Conservation (phyloP, 345 rosid genomes). For the Cardamine occulta region DNA sequence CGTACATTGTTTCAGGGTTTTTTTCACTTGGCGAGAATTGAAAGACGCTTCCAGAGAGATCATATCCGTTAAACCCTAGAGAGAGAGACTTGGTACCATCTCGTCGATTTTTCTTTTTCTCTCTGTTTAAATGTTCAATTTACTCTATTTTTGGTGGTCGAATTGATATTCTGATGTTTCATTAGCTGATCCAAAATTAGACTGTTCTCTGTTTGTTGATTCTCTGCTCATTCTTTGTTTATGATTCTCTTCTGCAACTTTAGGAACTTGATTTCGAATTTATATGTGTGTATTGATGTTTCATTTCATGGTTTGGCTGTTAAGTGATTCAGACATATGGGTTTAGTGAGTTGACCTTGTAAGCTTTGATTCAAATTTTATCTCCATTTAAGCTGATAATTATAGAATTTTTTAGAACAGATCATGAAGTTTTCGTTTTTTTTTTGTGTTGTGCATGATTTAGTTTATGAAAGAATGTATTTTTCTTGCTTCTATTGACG, state of each 20-base stretch:
- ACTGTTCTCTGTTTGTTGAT: constrained; percentile 2
- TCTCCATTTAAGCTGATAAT: background rate
- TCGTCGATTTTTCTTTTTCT: background rate
- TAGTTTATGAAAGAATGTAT: background rate
- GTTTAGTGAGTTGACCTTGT: constrained; percentile 36
- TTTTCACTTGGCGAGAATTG: constrained; percentile 40
- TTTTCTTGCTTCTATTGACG: background rate
- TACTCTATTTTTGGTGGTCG: background rate
- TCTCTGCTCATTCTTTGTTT: background rate
- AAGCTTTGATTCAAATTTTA: constrained; percentile 2
- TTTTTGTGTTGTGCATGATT: constrained; percentile 22
- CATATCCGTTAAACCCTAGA: constrained; percentile 32
- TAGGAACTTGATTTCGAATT: background rate
- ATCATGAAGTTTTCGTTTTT: background rate
- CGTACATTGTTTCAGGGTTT: constrained; percentile 16
- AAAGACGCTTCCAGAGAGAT: constrained; percentile 39
- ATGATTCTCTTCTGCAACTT: constrained; percentile 6
- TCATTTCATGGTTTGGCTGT: background rate
- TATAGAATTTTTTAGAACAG: background rate
- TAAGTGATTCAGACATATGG: background rate
- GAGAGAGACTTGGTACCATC: constrained; percentile 13
- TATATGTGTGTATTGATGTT: background rate
- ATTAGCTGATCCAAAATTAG: background rate
- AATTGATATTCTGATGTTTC: constrained; percentile 9
- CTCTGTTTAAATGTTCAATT: background rate